A percentile compares a stretch with the other conserved stretches of the same genome.
Conservation (phyloP, 139 green algal species). For the Prasinococcaceae sp. region DNA sequence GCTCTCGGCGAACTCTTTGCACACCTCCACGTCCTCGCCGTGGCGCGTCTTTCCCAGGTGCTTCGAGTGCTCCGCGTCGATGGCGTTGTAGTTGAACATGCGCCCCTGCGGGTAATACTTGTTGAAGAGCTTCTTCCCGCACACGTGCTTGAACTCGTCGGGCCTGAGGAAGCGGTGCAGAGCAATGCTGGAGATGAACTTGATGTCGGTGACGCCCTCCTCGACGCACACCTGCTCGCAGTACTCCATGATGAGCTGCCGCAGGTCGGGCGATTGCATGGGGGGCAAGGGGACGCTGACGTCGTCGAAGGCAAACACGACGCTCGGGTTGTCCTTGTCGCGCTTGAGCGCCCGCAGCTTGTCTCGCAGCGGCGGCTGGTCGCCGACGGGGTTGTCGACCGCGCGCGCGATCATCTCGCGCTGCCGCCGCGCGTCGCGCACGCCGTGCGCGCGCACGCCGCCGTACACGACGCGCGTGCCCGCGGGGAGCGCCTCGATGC, state of each 20-base stretch:
- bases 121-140: conserved; percentile 16
- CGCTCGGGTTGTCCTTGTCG: conserved; percentile 13
- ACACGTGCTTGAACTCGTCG: conserved; percentile 28
- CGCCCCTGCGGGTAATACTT: conserved; percentile 22
- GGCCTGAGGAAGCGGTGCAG: conserved; percentile 23
- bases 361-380: conserved; percentile 3
- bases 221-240: conserved; percentile 16
- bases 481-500: conserved; percentile 20
- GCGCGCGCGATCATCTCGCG: conserved; percentile 16
- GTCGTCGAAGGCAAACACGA: conserved; percentile 19
- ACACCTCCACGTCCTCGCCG: conserved; percentile 22
- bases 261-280: conserved; percentile 12
- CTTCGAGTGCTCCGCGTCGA: conserved; percentile 16
- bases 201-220: conserved; percentile 18
- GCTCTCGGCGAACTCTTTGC: conserved; percentile 15
- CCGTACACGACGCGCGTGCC: conserved; percentile 23
- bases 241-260: conserved; percentile 13
- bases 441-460: conserved; percentile 19
- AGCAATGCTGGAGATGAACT: conserved; percentile 28
- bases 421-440: conserved; percentile 5
- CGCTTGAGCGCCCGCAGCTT: conserved; percentile 8
- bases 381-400: conserved; percentile 19
- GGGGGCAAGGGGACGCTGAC: conserved; percentile 21
- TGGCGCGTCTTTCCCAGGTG: conserved; percentile 19
- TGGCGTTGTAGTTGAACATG: conserved; percentile 28